These are phyloP conservation scores for Sporisorium graminicola DNA, from an alignment of 1,284 basidiomycete species.

Conservation along the genomic window DNA sequence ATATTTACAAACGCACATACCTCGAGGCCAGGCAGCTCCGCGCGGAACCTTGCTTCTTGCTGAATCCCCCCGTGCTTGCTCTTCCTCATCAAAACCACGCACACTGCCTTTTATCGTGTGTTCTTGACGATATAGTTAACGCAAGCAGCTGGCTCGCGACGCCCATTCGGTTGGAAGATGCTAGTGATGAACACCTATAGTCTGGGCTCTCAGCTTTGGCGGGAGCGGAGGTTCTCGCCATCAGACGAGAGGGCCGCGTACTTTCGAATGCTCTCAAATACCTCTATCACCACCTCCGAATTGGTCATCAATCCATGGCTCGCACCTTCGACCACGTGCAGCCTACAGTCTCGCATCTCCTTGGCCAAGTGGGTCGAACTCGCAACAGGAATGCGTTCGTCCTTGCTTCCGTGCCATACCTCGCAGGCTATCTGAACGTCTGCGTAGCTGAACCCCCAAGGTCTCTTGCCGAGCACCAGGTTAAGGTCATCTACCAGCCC, in stretches of 20 bases:
- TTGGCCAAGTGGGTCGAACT: slow-evolving; percentile 87
- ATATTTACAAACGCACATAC: too few relatives aligned
- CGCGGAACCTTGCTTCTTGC: too few relatives aligned
- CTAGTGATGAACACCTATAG: not conserved
- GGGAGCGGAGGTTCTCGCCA: not conserved
- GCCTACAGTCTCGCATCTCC: slow-evolving; percentile 82
- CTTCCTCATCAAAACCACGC: too few relatives aligned
- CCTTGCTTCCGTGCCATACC: slow-evolving; percentile 92
- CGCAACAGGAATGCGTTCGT: slow-evolving; percentile 91
- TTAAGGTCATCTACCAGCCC: slow-evolving; percentile 91
- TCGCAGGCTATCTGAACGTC: slow-evolving; percentile 83
- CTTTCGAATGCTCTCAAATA: slow-evolving; percentile 55
- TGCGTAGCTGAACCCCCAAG: slow-evolving; percentile 76
- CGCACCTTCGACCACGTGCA: slow-evolving; percentile 86
- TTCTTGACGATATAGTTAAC: not conserved
- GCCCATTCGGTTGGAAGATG: not conserved
- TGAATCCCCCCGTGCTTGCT: too few relatives aligned
- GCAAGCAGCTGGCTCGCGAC: not conserved
- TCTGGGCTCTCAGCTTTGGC: not conserved
- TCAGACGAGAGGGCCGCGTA: not conserved
- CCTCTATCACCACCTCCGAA: slow-evolving; percentile 55
- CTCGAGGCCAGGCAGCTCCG: too few relatives aligned
- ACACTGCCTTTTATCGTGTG: not conserved
- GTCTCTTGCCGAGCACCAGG: slow-evolving; percentile 84
- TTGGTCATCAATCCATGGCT: slow-evolving; percentile 93